Evolutionary conservation across 2,329 filamentous ascomycete genomes (phyloP).

Genomic region (Chaetoscypha palmicola): DNA sequence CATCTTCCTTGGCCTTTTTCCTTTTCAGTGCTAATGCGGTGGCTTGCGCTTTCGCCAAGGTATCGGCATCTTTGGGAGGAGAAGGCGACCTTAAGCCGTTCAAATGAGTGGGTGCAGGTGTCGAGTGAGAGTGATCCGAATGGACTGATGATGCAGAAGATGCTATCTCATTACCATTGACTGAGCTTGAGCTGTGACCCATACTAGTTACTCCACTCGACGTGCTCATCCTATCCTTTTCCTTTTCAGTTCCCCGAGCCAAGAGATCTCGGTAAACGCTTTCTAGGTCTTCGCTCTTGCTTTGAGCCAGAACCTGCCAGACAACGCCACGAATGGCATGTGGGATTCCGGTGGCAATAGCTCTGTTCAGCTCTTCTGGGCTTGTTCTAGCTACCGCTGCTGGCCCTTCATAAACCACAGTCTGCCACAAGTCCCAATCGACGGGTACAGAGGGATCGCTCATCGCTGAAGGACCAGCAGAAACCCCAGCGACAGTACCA

Average conservation of each 20-base stretch:
- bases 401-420: conserved; percentile 89
- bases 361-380: conserved; percentile 79
- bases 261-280: conserved; percentile 77
- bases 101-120: conserved; percentile 47
- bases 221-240: conserved; percentile 51
- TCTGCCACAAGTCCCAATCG: conserved; percentile 99
- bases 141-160: conserved; percentile 83
- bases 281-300: conserved; percentile 88
- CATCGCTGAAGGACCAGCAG: conserved; percentile 64
- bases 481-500: conserved; percentile 77
- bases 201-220: conserved; percentile 35
- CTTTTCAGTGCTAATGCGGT: conserved; percentile 60
- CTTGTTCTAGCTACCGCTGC: conserved; percentile 82
- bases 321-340: conserved; percentile 95
- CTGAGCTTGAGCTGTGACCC: conserved; percentile 43
- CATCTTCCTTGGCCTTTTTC: conserved; percentile 73
- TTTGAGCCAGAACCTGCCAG: conserved; percentile 95
- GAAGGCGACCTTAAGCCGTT: conserved; percentile 49
- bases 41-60: conserved; percentile 57
- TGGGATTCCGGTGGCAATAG: conserved; percentile 89
- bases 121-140: conserved; percentile 69
- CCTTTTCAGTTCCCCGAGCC: conserved; percentile 72
- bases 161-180: conserved; percentile 52
- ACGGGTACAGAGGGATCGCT: conserved; percentile 62
- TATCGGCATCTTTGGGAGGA: conserved; percentile 55